Evolutionary conservation across 2,329 filamentous ascomycete species (phyloP).

Genomic region (Arthroderma uncinatum): DNA sequence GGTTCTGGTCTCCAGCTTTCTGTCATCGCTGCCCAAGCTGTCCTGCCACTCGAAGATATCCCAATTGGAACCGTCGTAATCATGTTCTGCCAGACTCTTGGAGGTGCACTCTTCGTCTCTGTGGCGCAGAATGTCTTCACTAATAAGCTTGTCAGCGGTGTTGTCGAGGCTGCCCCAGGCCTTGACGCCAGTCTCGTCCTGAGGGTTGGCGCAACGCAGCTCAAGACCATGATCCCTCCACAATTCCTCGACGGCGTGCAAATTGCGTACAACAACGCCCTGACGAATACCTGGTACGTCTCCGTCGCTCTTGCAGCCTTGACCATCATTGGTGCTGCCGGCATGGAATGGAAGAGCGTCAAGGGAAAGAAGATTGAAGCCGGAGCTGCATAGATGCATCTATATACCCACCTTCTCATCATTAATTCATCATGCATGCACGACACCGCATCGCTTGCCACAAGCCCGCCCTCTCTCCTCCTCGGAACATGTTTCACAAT

Average conservation of each 20-base stretch:
- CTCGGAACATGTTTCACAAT: not conserved
- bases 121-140: slow-evolving; percentile 19
- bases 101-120: slow-evolving; percentile 19
- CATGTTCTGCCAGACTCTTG: slow-evolving; percentile 19
- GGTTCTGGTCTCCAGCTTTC: slow-evolving; percentile 18
- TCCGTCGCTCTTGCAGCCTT: slow-evolving; percentile 44
- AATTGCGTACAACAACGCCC: slow-evolving; percentile 51
- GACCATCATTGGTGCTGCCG: slow-evolving; percentile 43
- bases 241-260: slow-evolving; percentile 46
- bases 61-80: slow-evolving; percentile 18
- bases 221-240: slow-evolving; percentile 43
- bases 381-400: slow-evolving; percentile 6
- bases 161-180: slow-evolving; percentile 22
- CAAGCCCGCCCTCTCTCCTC: not conserved
- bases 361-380: slow-evolving; percentile 13
- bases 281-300: slow-evolving; percentile 51
- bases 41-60: slow-evolving; percentile 16
- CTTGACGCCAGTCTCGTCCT: slow-evolving; percentile 35
- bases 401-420: not conserved
- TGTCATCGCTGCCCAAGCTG: slow-evolving; percentile 18
- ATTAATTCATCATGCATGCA: not conserved
- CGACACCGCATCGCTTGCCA: no score
- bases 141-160: slow-evolving; percentile 13
- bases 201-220: slow-evolving; percentile 45
- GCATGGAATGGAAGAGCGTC: slow-evolving; percentile 46